phyloP scores from a whole-genome alignment of 495 filamentous ascomycete species.

The Tuber borchii region DNA sequence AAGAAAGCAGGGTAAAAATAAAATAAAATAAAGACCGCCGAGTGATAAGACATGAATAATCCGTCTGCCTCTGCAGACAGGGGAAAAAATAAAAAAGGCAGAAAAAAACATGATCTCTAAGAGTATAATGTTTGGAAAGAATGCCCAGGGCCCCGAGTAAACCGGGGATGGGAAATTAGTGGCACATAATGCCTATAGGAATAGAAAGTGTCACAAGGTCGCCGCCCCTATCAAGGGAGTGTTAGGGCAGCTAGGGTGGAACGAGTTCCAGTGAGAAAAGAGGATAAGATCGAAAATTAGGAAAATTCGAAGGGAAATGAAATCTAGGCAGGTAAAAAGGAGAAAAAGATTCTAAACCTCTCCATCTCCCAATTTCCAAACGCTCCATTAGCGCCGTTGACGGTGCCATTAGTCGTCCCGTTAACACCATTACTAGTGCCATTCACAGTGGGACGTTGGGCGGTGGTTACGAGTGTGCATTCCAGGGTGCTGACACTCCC shows the following conservation, averaged over 20 bases:
- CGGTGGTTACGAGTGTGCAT: slow-evolving; percentile 52
- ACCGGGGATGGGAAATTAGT: not conserved
- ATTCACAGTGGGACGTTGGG: slow-evolving; percentile 4
- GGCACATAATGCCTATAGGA: not conserved
- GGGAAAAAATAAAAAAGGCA: slow-evolving; percentile 34
- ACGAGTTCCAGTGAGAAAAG: not conserved
- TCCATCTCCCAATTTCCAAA: slow-evolving; percentile 58
- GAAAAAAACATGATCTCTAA: slow-evolving; percentile 1
- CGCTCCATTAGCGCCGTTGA: not conserved
- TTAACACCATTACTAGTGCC: slow-evolving; percentile 9
- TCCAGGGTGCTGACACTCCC: slow-evolving; percentile 59
- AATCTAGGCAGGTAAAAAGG: slow-evolving; percentile 43
- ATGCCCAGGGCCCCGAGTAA: not conserved
- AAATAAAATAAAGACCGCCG: not conserved
- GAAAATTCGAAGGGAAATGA: not conserved
- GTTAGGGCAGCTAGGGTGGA: not conserved
- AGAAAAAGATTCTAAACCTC: slow-evolving; percentile 57
- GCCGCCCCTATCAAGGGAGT: not conserved
- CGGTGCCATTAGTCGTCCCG: not conserved
- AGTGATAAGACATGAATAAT: slow-evolving; percentile 36
- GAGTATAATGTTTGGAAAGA: not conserved
- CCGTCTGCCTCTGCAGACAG: not conserved
- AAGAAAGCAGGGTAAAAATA: not conserved
- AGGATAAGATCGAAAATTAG: not conserved
- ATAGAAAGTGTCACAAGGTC: not conserved